Evolutionary conservation across 352 stramenopile genomes (phyloP), one percentile per base, ranked within the genome.

Genomic region (Pythium apleroticum): DNA sequence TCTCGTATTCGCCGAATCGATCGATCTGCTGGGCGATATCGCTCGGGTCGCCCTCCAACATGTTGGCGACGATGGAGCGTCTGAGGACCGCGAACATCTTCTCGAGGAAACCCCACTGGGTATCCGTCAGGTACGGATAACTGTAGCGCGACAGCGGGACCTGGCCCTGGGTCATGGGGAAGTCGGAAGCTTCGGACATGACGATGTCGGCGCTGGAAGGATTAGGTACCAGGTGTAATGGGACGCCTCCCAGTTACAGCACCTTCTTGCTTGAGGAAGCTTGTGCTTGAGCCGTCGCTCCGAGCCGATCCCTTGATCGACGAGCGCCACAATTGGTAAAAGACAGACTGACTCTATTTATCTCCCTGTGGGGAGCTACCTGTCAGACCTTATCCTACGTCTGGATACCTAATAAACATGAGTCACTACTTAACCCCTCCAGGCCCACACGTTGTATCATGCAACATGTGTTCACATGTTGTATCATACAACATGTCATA

Each of bases 201-300:
- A 10, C 5, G 41, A 53, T 53, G 56, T 63, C 39, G 56, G 24
- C 43, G 27, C 20, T 63, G 56, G 43, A 63, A 31, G 56, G 56
- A 63, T 63, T 63, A 63, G 56, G 39, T 63, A 63, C 56, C 56
- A 63, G 56, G 14, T 41, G 35, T 41, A 41, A 41, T 10, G 35
- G 35, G 35, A 19, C 35, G 10, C 5, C 15, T 19, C 35, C 35
- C 35, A 41, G 35, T 41, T 41, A 41, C 35, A 41, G 35, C 35
- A 41, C 35, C 35, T 41, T 41, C 35, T 41, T 41, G 35, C 35
- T 17, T 4, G 35, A 41, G 35, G 35, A 41, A 41, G 35, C 11
- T 41, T 17, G 2, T 41, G 5, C 6, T 41, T 41, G 35, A 41
- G 35, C 35, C 15, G 35, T 41, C 35, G 35, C 35, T 41, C 35